Base-by-base conservation (phyloP, 306 rosid species). In the Prunus armeniaca region DNA sequence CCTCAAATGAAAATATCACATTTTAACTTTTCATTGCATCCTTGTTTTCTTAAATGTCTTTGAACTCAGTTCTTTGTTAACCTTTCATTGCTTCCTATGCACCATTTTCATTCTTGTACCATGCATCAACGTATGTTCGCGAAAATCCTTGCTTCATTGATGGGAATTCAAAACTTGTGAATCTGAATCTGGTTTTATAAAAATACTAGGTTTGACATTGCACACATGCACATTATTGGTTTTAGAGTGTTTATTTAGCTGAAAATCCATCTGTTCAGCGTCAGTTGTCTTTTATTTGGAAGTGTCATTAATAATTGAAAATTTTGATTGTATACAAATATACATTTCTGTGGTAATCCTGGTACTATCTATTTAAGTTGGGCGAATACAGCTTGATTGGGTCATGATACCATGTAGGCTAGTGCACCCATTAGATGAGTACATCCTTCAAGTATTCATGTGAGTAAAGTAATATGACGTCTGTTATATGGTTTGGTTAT, bases 401-500 rank as follows among this genome's bases (percentile, higher is more conserved):
- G 7, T 6, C 57, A 52, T 52, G n/a, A 5, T 15, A 62, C 12
- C 67, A 15, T 15, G 43, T 62, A 9, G n/a, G 57, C 57, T 52
- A 4, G 41, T 32, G 67, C 43, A 63, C 18, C 55, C 55, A 50
- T 12, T 50, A 50, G 49, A 7, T 9, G 12, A 45, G 49, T 7
- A 15, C 51, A 51, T 64, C 13, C 24, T 63, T 61, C n/a, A 25
- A 5, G 12, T 11, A 2, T 62, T 30, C 10, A 46, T 64, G 46
- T 30, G 68, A 18, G 32, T 64, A 64, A 6, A 15, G 47, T 11
- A 64, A 8, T 64, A 32, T 28, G 46, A 61, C 27, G 34, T 27
- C 41, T 4, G 47, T 64, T 64, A 32, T 64, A 18, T 64, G 25
- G 19, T 64, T 73, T 77, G 79, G 30, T 75, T 41, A 47, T 70